Evolutionary conservation across 352 stramenopile genomes (phyloP).

Genomic region (Pseudoperonospora humuli): DNA sequence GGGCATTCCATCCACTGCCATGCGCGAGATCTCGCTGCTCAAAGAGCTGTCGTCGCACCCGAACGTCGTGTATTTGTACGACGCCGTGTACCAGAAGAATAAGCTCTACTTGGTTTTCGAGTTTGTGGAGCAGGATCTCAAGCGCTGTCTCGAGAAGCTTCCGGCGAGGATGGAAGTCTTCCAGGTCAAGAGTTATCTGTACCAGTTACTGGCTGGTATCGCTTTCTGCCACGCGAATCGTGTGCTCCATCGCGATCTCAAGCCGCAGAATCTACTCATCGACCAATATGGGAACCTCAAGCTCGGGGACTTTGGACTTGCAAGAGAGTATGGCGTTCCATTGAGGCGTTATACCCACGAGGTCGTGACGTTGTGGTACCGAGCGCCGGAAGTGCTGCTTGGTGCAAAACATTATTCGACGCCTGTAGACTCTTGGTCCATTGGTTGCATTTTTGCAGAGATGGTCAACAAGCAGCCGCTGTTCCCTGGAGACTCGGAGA

Average conservation of each 20-base stretch:
- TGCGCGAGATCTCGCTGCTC: slow-evolving; percentile 95
- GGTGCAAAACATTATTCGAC: slow-evolving; percentile 91
- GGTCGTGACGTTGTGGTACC: slow-evolving; percentile 95
- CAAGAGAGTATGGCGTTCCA: slow-evolving; percentile 81
- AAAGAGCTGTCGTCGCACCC: slow-evolving; percentile 91
- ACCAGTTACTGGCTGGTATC: slow-evolving; percentile 76
- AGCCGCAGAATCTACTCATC: slow-evolving; percentile 95
- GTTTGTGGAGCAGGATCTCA: slow-evolving; percentile 83
- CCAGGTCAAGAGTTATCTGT: slow-evolving; percentile 81
- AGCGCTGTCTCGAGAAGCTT: slow-evolving; percentile 89
- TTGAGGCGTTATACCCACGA: slow-evolving; percentile 90
- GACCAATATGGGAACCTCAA: slow-evolving; percentile 85
- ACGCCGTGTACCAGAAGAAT: slow-evolving; percentile 80
- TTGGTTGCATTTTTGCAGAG: slow-evolving; percentile 92
- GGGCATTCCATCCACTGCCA: slow-evolving; percentile 95
- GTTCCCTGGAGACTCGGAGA: slow-evolving; percentile 94
- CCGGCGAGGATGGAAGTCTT: slow-evolving; percentile 81
- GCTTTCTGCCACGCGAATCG: slow-evolving; percentile 94
- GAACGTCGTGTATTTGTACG: slow-evolving; percentile 88
- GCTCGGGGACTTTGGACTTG: slow-evolving; percentile 90
- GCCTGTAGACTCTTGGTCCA: slow-evolving; percentile 89
- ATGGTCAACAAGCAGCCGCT: slow-evolving; percentile 89
- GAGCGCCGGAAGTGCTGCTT: slow-evolving; percentile 91
- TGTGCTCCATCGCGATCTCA: slow-evolving; percentile 96
- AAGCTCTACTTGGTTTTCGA: slow-evolving; percentile 87